Base-by-base conservation (phyloP, 805 yeast species). In the Lachancea sp. region DNA sequence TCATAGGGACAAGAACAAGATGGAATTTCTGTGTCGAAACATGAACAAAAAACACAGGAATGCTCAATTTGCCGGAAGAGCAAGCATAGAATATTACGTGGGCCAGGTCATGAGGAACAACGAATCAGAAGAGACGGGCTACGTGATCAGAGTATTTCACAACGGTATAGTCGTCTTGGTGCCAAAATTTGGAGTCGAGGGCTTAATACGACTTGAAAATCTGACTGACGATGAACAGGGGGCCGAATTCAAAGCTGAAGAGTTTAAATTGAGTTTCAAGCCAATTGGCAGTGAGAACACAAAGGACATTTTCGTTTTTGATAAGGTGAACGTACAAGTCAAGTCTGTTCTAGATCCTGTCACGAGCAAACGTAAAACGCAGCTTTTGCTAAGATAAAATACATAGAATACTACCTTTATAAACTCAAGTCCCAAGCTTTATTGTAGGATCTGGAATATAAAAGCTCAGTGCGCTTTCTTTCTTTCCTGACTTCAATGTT, bases 31-130 rank as follows among this genome's bases (percentile, higher is more conserved):
- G 48, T 89, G 90, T 57, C 79, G 80, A 54, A 93, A 93, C 61
- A 90, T 93, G 60, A 93, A 93, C 70, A 81, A 76, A 55, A 82
- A 96, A 55, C 99, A 93, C 65, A 80, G 99, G 67, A 93, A 93
- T 62, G 99, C 99, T 0, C 99, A 93, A 68, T 86, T 91, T 72
- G 99, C 99, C 1, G 99, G 99, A 32, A 78, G 99, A 62, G 97
- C 99, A 17, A 85, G 95, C 62, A 87, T 93, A 49, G 99, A 93
- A 64, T 93, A 93, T 68, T 93, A 87, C 59, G 99, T 93, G 41
- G 99, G 99, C 8, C 98, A 93, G 69, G 96, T 91, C 35, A 85
- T 93, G 85, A 85, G 87, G 63, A 82, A 81, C 60, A 82, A 81
- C 55, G 89, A 86, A 58, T 71, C 84, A 31, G 72, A 72, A 13